Base-by-base conservation (phyloP, 805 yeast genomes). In the Candida broadrunensis region DNA sequence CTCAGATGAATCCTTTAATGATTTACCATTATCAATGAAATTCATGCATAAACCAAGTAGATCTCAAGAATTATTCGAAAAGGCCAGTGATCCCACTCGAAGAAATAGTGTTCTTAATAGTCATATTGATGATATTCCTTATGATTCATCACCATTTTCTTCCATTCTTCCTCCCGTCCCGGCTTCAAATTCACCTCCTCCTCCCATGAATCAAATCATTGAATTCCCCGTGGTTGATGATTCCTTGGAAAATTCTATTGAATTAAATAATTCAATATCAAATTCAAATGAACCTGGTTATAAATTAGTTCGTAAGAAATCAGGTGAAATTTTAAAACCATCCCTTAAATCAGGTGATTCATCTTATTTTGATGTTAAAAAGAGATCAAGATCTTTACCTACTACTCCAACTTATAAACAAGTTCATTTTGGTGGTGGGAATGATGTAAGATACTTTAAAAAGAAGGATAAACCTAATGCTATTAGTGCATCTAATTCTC, bases 311-410 rank as follows among this genome's bases (percentile, higher is more conserved):
- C 80, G 95, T 36, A 90, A 89, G 60, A 89, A 89, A 60, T 79
- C 88, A 1, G 97, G 96, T n/a, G 96, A 88, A 56, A 66, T 85
- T 33, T 84, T 88, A 34, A 86, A 86, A 55, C 79, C 90, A 2
- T 82, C 87, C 12, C 68, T 88, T 41, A 84, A 83, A 54, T 68
- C 75, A 19, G 67, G 72, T 46, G 23, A 41, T 2, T 33, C 58
- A 67, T 52, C 74, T 9, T 57, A 64, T 47, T 56, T 66, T 33
- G 46, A 47, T 36, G 5, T 29, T 5, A 52, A 51, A 27, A 50
- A 54, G 24, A 49, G 70, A 35, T 52, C 72, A 8, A 54, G 55
- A 38, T 65, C 72, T 14, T 56, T 70, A 26, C 75, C 75, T 2
- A 43, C 63, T 0, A 73, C 82, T 8, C 89, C 85, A 15, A 76